Evolutionary conservation across 768 basidiomycete genomes (phyloP).

Genomic region (Tricholoma hemisulphureum): DNA sequence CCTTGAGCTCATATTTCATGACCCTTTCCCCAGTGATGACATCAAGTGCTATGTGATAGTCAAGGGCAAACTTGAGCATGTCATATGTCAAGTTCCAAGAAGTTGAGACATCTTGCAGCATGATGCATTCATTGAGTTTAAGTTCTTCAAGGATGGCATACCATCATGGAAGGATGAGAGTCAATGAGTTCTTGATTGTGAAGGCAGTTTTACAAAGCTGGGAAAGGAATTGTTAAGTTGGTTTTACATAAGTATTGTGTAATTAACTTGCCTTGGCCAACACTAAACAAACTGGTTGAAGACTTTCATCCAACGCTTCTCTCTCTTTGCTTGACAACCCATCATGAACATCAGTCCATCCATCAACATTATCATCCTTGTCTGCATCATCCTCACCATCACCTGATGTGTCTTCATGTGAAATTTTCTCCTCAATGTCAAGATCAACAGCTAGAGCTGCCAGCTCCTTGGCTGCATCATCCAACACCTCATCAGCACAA

Average conservation of each 20-base stretch:
- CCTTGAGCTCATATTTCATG: conserved; percentile 15
- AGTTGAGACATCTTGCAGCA: conserved; percentile 30
- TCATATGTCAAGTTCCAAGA: conserved; percentile 14
- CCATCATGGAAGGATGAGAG: conserved; percentile 9
- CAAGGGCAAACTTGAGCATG: conserved; percentile 30
- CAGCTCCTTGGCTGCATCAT: background rate
- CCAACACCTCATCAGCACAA: conserved; percentile 1
- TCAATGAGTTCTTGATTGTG: conserved; percentile 8
- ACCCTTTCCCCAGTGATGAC: conserved; percentile 18
- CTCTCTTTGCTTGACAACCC: conserved; percentile 5
- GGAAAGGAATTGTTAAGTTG: background rate
- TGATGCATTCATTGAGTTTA: conserved; percentile 8
- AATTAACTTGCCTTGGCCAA: conserved; percentile 22
- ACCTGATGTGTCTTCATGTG: background rate
- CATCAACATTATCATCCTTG: conserved; percentile 9
- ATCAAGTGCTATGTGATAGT: conserved; percentile 26
- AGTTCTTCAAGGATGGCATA: conserved; percentile 2
- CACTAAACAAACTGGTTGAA: conserved; percentile 13
- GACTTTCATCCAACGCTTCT: background rate
- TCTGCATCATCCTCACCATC: conserved; percentile 9
- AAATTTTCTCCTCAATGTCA: background rate
- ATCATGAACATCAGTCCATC: conserved; percentile 2
- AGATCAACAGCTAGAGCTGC: conserved; percentile 2
- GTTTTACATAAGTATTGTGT: background rate
- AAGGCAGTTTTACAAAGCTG: conserved; percentile 4